Conservation (phyloP, 2,329 filamentous ascomycete species). For the Leptographium wingfieldii region DNA sequence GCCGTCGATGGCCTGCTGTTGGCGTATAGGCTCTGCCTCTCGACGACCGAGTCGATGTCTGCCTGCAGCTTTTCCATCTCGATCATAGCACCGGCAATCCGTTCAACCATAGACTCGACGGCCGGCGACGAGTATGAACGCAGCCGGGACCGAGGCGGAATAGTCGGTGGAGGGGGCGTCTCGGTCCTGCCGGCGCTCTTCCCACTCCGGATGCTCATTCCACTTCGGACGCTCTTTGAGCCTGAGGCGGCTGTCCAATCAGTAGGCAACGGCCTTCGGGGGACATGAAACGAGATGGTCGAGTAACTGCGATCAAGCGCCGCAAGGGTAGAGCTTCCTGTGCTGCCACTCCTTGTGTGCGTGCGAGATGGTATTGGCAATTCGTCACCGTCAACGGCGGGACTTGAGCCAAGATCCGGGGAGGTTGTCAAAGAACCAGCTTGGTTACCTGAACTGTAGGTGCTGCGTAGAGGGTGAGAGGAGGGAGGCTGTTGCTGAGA, state of each 20-base stretch:
- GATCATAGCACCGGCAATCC: conserved; percentile 43
- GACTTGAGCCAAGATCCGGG: conserved; percentile 26
- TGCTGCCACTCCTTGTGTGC: conserved; percentile 21
- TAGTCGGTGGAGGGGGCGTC: conserved; percentile 21
- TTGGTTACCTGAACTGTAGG: conserved; percentile 31
- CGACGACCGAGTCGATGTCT: conserved; percentile 46
- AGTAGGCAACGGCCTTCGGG: conserved; percentile 28
- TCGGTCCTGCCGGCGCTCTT: background rate
- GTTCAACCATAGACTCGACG: conserved; percentile 39
- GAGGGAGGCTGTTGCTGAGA: background rate
- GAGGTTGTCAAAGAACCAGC: conserved; percentile 45
- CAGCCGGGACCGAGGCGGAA: conserved; percentile 32
- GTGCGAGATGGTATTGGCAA: conserved; percentile 26
- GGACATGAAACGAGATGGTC: conserved; percentile 44
- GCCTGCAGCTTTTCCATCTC: conserved; percentile 46
- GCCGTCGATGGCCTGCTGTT: conserved; percentile 40
- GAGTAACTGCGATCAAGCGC: conserved; percentile 32
- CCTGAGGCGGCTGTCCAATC: background rate
- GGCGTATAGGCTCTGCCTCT: conserved; percentile 46
- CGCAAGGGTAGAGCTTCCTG: conserved; percentile 21
- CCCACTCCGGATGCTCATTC: background rate
- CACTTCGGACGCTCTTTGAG: background rate
- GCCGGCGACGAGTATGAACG: conserved; percentile 33
- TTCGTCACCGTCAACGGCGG: background rate
- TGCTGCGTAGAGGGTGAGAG: conserved; percentile 37